Evolutionary conservation across 2,329 filamentous ascomycete species (phyloP), one percentile per base, ranked within the genome.

Genomic region (Pyrenochaeta sp.): DNA sequence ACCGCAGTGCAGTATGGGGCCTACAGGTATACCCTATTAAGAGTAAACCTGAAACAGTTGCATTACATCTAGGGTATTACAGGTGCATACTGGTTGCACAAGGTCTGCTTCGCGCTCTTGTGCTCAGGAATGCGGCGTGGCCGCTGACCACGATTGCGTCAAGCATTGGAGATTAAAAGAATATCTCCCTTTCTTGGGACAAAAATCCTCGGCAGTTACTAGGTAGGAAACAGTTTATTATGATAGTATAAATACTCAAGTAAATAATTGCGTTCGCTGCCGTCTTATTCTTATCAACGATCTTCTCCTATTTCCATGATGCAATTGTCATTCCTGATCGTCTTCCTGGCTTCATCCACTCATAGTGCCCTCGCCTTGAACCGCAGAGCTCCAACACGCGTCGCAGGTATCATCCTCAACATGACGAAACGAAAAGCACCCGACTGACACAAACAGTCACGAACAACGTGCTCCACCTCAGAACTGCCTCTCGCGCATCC

Each of bases 391-490:
- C 51, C 55, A 36, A 30, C 58, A 36, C 48, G 34, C 37, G 55
- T 63, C 15, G 42, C 58, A 49, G 43, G 59, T 61, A 51, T 22
- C 37, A 6, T 39, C 15, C 3, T 13, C 36, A 36, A 13, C 9
- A 5, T 8, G 36, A 15, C 15, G 15, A 39, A 5, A 13, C n/a
- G 3, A 19, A 8, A 13, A n/a, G 15, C 5, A 19, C 36, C 3
- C 36, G 8, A 19, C 47, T 50, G 27, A 42, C 22, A 42, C n/a
- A 6, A 2, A 36, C 36, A 66, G 59, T 61, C 24, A 62, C 62
- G 13, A 36, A 47, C 12, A 54, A 63, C 36, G 58, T 63, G 12
- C 54, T 65, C 6, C 45, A 53, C 24, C 64, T 65, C 48, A 58
- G 27, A 19, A 39, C 61, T 27, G 52, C 45, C 6, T 48, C 54